Evolutionary conservation across 768 basidiomycete species (phyloP).

Genomic region (Leccinum longicurvipes): DNA sequence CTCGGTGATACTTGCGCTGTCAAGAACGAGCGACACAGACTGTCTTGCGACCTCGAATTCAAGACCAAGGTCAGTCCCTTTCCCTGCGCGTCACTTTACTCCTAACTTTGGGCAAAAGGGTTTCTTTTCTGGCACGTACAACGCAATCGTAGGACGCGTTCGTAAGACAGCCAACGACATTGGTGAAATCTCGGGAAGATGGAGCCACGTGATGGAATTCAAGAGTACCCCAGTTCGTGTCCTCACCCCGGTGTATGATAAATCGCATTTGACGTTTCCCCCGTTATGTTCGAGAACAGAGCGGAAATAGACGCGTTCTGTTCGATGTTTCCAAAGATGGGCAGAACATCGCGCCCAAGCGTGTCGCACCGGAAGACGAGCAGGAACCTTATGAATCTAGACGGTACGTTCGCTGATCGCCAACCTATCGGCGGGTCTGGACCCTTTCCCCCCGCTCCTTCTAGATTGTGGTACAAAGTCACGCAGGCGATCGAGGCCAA

Average conservation of each 20-base stretch:
- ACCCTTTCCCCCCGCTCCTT: neutral
- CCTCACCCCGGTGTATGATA: neutral
- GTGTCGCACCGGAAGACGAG: conserved; percentile 78
- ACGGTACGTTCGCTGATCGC: conserved; percentile 44
- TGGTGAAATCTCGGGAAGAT: conserved; percentile 87
- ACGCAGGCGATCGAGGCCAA: conserved; percentile 81
- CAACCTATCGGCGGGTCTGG: no score
- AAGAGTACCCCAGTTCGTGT: conserved; percentile 59
- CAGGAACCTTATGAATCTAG: conserved; percentile 92
- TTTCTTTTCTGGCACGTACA: conserved; percentile 97
- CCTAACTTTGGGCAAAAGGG: conserved; percentile 47
- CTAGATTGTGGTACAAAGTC: conserved; percentile 68
- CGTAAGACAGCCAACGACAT: conserved; percentile 60
- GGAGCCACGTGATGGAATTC: conserved; percentile 89
- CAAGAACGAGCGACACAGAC: conserved; percentile 73
- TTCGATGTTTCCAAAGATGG: conserved; percentile 85
- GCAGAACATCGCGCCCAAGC: conserved; percentile 71
- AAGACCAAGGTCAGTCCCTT: conserved; percentile 78
- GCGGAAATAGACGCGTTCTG: conserved; percentile 65
- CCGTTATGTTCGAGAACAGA: conserved; percentile 42
- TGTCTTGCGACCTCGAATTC: conserved; percentile 87
- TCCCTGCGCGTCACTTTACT: neutral
- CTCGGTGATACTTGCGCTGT: conserved; percentile 87
- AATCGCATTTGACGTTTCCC: neutral
- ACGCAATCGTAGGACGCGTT: conserved; percentile 80